phyloP scores from a whole-genome alignment of 108 stramenopile genomes.

The Licmophora abbreviata region DNA sequence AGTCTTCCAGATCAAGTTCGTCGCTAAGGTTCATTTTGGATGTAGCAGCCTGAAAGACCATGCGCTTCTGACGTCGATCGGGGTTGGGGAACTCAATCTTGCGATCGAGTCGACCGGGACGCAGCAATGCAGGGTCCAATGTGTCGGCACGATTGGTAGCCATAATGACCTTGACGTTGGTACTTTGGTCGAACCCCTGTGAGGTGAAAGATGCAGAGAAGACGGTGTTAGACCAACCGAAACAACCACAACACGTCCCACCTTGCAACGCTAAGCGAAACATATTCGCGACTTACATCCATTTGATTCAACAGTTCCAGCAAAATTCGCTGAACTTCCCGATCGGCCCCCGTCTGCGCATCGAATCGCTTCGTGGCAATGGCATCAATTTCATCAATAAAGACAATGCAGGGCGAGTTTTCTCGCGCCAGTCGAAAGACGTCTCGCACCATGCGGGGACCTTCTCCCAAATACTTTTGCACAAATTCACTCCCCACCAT shows the following conservation, averaged over 20 bases:
- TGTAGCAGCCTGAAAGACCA: slow-evolving; percentile 99
- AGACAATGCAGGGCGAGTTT: slow-evolving; percentile 95
- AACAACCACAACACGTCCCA: no score
- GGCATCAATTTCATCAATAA: slow-evolving; percentile 98
- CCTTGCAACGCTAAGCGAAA: no score
- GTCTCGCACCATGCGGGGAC: slow-evolving; percentile 98
- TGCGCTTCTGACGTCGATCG: slow-evolving; percentile 98
- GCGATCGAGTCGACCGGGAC: slow-evolving; percentile 97
- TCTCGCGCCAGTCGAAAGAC: slow-evolving; percentile 98
- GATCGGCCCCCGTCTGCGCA: slow-evolving; percentile 97
- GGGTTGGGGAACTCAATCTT: slow-evolving; percentile 99
- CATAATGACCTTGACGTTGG: slow-evolving; percentile 99
- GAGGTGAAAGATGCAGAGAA: no score
- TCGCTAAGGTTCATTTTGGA: slow-evolving; percentile 97
- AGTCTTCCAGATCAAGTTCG: slow-evolving; percentile 97
- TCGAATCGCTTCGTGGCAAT: slow-evolving; percentile 99
- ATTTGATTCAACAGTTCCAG: slow-evolving; percentile 98
- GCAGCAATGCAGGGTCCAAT: slow-evolving; percentile 95
- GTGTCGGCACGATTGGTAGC: slow-evolving; percentile 99
- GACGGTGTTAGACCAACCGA: no score
- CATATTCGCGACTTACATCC: no score
- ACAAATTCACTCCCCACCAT: slow-evolving; percentile 99
- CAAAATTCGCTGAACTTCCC: slow-evolving; percentile 98
- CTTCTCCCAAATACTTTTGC: slow-evolving; percentile 99
- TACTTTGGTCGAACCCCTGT: slow-evolving; percentile 99